These are phyloP conservation scores for Tolypocladium amazonense DNA, from an alignment of 2,329 filamentous ascomycete species.

Conservation along the genomic window DNA sequence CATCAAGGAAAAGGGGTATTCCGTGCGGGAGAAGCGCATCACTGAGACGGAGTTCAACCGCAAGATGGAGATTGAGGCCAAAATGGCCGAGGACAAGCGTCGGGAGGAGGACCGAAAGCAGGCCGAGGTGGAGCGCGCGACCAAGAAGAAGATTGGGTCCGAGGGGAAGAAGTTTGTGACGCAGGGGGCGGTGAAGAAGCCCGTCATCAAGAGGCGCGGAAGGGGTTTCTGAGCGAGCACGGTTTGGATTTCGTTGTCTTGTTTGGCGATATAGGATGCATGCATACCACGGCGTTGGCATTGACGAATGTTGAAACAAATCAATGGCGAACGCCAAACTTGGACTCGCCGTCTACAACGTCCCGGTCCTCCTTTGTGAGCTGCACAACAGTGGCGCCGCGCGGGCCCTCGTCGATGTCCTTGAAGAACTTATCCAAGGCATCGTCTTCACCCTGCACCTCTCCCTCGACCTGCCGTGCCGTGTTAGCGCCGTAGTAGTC, in stretches of 20 bases:
- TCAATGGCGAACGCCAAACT: slow-evolving; percentile 46
- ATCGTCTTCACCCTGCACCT: slow-evolving; percentile 67
- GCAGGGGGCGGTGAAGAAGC: slow-evolving; percentile 53
- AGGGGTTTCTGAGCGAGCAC: slow-evolving; percentile 33
- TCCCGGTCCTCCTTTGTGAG: slow-evolving; percentile 61
- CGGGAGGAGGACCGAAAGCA: slow-evolving; percentile 47
- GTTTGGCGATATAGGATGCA: background rate
- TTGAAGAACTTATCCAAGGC: slow-evolving; percentile 60
- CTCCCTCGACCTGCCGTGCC: slow-evolving; percentile 66
- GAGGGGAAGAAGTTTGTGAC: slow-evolving; percentile 46
- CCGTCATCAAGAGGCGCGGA: slow-evolving; percentile 44
- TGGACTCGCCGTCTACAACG: slow-evolving; percentile 53
- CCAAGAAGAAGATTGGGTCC: slow-evolving; percentile 23
- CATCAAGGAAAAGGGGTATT: slow-evolving; percentile 95
- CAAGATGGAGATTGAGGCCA: slow-evolving; percentile 83
- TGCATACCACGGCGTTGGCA: background rate
- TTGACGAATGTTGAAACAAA: background rate
- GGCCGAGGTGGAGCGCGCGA: slow-evolving; percentile 35
- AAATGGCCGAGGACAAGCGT: slow-evolving; percentile 81
- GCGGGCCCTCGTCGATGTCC: slow-evolving; percentile 65
- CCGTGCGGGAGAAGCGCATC: slow-evolving; percentile 70
- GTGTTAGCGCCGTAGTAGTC: background rate
- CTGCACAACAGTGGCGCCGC: slow-evolving; percentile 60
- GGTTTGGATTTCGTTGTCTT: background rate
- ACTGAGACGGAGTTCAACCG: slow-evolving; percentile 87